Base-by-base conservation (phyloP, 768 basidiomycete species). In the Suillus paluster region DNA sequence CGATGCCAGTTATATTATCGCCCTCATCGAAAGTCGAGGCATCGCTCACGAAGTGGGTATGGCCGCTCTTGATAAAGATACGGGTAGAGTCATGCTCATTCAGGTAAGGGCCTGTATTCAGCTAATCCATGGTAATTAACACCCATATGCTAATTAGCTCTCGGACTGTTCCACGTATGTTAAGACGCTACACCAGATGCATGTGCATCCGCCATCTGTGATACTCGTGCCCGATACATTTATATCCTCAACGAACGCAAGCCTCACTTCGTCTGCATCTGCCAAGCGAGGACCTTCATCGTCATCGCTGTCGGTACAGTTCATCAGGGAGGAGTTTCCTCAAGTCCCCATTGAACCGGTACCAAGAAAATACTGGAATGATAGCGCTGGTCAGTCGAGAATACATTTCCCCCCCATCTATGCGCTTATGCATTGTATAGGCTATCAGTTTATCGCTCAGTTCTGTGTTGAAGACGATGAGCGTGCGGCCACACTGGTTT, bases 81-180 rank as follows among this genome's bases (percentile, higher is more conserved):
- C 89, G 0, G 93, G 90, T 1, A 81, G 84, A 30, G 89, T 90
- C 21, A 81, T 86, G 71, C 78, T 96, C 17, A 86, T 94, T 19
- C 94, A 97, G 83, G 94, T 90, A 53, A n/a, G 68, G 45, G 42
- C 23, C 58, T 10, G 42, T 41, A n/a, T 42, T 48, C 38, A 52
- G 61, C 57, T 41, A 23, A 21, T 25, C 42, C 41, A 34, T 50
- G 61, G 59, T 42, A 23, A 50, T 57, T 36, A 61, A 54, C 57
- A 38, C 38, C 25, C 63, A 57, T 25, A 12, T 60, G 23, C 41
- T 56, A 57, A 27, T 30, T 65, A 96, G 92, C 81, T 94, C 34
- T 86, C 89, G 39, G 95, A 97, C 70, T 90, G 90, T 61, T 87
- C 92, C 60, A 95, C 94, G 15, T 96, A 94, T 65, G 88, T 94